Evolutionary conservation across 371 early-diverging fungal species (phyloP), one percentile per base, ranked within the genome.

Genomic region (Mucor velutinosus): DNA sequence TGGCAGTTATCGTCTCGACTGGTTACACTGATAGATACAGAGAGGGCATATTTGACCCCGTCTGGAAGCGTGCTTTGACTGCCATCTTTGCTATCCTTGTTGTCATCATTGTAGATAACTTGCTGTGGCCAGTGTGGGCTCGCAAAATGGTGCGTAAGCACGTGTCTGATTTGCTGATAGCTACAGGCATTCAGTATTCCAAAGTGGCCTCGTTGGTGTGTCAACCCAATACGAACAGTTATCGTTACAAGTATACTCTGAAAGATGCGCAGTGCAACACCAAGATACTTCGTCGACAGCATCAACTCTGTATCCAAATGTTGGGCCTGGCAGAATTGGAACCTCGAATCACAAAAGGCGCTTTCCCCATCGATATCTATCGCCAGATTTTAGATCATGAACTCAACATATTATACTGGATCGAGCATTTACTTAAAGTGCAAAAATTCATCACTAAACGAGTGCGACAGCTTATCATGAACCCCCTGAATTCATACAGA

Each of bases 41-140:
- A 11, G 82, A 82, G 55, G 29, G 23, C 7, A 30, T 73, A 2
- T 75, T 82, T 60, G 72, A 63, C 0, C 75, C 79, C 1, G 69
- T 75, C 1, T 79, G 77, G 79, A 77, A 79, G 29, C 72, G 82
- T 11, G 74, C 77, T 0, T 8, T 82, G 0, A 82, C 82, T 0
- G 69, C 79, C 15, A 69, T 76, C 8, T 37, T 77, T 39, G 79
- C 82, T 7, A 75, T 79, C n/a, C 12, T 82, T 4, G 73, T 77
- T 3, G 76, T 79, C 2, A 73, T 82, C 57, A 19, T 74, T 2
- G 45, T 82, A 5, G 76, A 77, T 47, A 76, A 77, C 25, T 17
- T 79, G 0, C 12, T 77, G 0, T 82, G 79, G 79, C 82, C 82
- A 0, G 73, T 77, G 7, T 79, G 79, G 79, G 82, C 82, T 8